Evolutionary conservation across 2,329 filamentous ascomycete species (phyloP).

Genomic region (Rhynchosporium graminicola): DNA sequence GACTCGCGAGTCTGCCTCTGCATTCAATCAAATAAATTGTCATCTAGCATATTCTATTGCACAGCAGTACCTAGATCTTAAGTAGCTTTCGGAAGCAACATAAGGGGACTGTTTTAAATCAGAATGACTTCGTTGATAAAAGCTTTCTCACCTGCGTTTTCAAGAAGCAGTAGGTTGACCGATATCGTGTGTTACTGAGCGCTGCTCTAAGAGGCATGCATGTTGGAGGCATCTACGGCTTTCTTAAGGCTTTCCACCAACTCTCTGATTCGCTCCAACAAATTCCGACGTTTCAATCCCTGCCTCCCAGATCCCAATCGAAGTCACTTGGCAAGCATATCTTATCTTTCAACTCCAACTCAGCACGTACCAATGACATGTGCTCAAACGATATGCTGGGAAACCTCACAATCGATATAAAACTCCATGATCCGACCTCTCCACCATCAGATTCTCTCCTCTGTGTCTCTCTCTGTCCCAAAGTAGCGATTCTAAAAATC

Average conservation of each 20-base stretch:
- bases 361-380: conserved; percentile 15
- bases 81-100: too few relatives aligned
- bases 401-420: conserved; percentile 21
- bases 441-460: background rate
- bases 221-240: background rate
- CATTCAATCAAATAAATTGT: too few relatives aligned
- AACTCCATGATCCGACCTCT: conserved; percentile 10
- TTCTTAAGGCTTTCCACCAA: background rate
- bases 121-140: too few relatives aligned
- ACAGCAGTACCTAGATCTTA: too few relatives aligned
- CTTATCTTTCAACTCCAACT: conserved; percentile 2
- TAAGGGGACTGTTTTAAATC: too few relatives aligned
- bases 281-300: background rate
- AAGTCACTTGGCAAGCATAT: conserved; percentile 1
- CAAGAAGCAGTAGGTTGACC: too few relatives aligned
- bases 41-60: too few relatives aligned
- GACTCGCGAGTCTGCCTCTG: too few relatives aligned
- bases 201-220: too few relatives aligned
- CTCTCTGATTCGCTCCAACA: background rate
- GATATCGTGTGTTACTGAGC: too few relatives aligned
- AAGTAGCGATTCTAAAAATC: conserved; percentile 9
- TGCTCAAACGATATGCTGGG: conserved; percentile 18
- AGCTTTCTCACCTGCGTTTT: too few relatives aligned
- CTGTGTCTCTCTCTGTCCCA: background rate
- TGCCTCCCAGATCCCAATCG: background rate